Conservation (phyloP, 768 basidiomycete genomes). For the Peribolospora kevripleyi region DNA sequence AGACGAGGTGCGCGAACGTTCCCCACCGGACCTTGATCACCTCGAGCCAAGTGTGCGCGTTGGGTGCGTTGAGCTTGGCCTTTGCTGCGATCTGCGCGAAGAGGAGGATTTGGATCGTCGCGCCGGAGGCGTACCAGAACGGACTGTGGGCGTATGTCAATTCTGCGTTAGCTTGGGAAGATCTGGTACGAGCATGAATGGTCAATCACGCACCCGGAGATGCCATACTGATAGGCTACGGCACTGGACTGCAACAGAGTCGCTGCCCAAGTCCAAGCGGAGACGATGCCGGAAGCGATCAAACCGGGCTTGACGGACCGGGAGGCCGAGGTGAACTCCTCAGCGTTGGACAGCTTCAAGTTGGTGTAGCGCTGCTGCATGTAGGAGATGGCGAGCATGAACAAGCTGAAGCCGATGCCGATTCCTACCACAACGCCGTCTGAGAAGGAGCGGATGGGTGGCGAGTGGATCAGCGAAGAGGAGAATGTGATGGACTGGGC, state of each 20-base stretch:
- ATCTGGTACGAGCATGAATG: too few species aligned
- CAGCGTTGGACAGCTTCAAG: slow-evolving; percentile 50
- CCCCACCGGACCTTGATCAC: slow-evolving; percentile 53
- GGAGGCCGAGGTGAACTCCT: slow-evolving; percentile 23
- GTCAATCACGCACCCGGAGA: slow-evolving; percentile 25
- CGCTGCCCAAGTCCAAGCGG: slow-evolving; percentile 24
- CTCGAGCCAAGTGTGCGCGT: slow-evolving; percentile 64
- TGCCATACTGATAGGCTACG: slow-evolving; percentile 62
- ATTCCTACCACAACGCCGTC: not conserved
- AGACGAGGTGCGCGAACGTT: slow-evolving; percentile 45
- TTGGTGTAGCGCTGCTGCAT: slow-evolving; percentile 32
- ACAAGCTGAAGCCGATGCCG: slow-evolving; percentile 1
- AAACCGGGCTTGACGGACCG: slow-evolving; percentile 27
- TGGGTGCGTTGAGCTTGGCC: slow-evolving; percentile 67
- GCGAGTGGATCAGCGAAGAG: too few species aligned
- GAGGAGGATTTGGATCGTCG: slow-evolving; percentile 59
- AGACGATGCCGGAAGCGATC: slow-evolving; percentile 77
- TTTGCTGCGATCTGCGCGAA: slow-evolving; percentile 80
- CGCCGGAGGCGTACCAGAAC: slow-evolving; percentile 65
- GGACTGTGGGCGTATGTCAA: not conserved
- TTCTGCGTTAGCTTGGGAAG: not conserved
- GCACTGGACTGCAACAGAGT: slow-evolving; percentile 47
- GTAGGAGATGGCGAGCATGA: slow-evolving; percentile 3
- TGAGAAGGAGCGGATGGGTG: too few species aligned
- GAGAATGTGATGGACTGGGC: not conserved